A percentile compares a stretch with the other conserved stretches of the same genome.
Conservation (phyloP, 768 basidiomycete genomes). For the Lentinula guzmanii region DNA sequence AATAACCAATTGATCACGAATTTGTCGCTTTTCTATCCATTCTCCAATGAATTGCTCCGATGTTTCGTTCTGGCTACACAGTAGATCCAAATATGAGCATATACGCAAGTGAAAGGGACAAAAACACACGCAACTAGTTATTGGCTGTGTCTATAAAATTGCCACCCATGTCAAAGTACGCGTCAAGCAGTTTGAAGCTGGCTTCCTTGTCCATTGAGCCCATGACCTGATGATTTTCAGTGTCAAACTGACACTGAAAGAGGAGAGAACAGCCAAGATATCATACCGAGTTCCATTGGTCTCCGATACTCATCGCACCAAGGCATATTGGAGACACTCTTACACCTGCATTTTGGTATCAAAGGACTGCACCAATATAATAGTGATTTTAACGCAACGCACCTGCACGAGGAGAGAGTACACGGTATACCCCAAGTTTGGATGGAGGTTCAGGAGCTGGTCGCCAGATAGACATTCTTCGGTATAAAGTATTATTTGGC, state of each 20-base stretch:
- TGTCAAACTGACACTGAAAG: neutral
- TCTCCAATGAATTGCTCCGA: conserved; percentile 36
- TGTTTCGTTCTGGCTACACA: conserved; percentile 27
- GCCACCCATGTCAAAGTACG: conserved; percentile 35
- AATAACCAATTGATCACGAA: conserved; percentile 34
- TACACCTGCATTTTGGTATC: conserved; percentile 14
- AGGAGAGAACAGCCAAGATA: too few species aligned
- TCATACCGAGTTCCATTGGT: conserved; percentile 17
- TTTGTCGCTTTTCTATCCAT: conserved; percentile 32
- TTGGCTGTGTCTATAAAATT: conserved; percentile 15
- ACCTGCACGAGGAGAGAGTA: conserved; percentile 22
- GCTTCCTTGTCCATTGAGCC: conserved; percentile 34
- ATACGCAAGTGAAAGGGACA: neutral
- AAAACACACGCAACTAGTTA: conserved; percentile 22
- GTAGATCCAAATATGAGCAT: neutral
- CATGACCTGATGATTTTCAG: conserved; percentile 12
- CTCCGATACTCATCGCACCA: conserved; percentile 30
- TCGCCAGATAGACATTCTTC: neutral
- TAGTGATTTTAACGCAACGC: conserved; percentile 8
- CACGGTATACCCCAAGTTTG: conserved; percentile 22
- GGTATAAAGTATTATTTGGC: neutral
- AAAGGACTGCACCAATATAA: neutral
- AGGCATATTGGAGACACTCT: conserved; percentile 31
- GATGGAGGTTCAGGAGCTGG: conserved; percentile 14
- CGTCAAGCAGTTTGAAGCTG: conserved; percentile 39